phyloP scores from a whole-genome alignment of 495 filamentous ascomycete species.

The Aspergillus steynii region DNA sequence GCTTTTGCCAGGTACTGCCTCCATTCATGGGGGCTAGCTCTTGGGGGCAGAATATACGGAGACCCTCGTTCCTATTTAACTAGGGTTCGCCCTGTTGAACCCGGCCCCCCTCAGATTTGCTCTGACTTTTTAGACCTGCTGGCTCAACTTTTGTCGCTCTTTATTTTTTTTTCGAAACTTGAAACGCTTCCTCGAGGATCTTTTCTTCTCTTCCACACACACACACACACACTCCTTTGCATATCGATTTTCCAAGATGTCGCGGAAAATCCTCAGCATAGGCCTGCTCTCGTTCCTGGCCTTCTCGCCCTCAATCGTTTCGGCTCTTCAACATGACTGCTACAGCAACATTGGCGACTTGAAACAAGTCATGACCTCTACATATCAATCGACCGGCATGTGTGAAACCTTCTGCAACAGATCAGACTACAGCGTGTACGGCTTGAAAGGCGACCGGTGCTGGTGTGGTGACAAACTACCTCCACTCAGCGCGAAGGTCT shows the following conservation, averaged over 20 bases:
- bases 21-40: neutral
- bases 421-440: constrained; percentile 30
- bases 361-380: constrained; percentile 19
- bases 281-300: constrained; percentile 33
- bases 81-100: neutral
- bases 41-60: neutral
- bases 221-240: constrained; percentile 6
- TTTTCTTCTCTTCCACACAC: neutral
- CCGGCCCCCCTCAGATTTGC: neutral
- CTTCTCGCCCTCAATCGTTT: constrained; percentile 20
- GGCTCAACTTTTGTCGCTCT: neutral
- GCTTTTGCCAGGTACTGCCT: neutral
- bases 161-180: neutral
- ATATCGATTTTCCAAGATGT: constrained; percentile 9
- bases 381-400: constrained; percentile 32
- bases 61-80: neutral
- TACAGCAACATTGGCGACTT: constrained; percentile 32
- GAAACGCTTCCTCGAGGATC: neutral
- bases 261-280: constrained; percentile 12
- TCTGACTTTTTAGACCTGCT: neutral
- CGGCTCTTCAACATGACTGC: constrained; percentile 30
- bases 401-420: constrained; percentile 33
- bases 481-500: constrained; percentile 25
- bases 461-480: constrained; percentile 39
- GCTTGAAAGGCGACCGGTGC: constrained; percentile 35